Percentiles rank a stretch among this genome's conserved stretches.
These are phyloP conservation scores for Mycena citricolor DNA, from an alignment of 1,284 basidiomycete species.

Conservation along the genomic window DNA sequence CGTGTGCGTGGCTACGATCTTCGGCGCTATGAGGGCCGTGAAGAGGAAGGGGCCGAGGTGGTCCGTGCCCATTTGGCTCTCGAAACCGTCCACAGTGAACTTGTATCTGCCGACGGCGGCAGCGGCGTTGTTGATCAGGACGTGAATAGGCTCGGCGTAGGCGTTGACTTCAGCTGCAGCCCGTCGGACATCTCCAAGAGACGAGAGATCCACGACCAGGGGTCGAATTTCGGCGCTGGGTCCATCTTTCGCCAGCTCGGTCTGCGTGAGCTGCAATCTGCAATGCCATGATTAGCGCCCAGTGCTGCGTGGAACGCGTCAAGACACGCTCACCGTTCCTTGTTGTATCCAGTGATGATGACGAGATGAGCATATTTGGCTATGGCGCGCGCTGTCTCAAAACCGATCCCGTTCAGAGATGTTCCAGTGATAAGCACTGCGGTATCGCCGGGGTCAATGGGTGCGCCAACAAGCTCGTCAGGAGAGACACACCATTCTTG, in stretches of 20 bases:
- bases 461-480: neutral
- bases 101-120: neutral
- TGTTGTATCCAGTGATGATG: constrained; percentile 8
- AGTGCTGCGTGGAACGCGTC: neutral
- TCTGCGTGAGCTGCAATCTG: constrained; percentile 4
- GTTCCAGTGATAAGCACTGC: constrained; percentile 12
- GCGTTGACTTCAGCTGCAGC: constrained; percentile 11
- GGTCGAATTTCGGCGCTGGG: constrained; percentile 5
- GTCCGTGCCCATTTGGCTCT: constrained; percentile 3
- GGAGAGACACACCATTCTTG: constrained; percentile 4
- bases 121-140: constrained; percentile 8
- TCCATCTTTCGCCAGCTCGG: neutral
- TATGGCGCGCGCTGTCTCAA: constrained; percentile 6
- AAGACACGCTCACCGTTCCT: constrained; percentile 1
- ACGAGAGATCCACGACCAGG: constrained; percentile 9
- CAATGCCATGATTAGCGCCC: neutral
- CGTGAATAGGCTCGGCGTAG: constrained; percentile 5
- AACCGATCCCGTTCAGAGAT: constrained; percentile 8
- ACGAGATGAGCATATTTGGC: constrained; percentile 10
- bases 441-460: no score
- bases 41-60: constrained; percentile 8
- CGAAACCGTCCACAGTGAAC: constrained; percentile 5
- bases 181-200: constrained; percentile 1
- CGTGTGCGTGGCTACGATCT: constrained; percentile 1
- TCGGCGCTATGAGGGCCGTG: constrained; percentile 3